These are phyloP conservation scores for Exophiala viscosa DNA, from an alignment of 2,329 filamentous ascomycete species.

Conservation along the genomic window DNA sequence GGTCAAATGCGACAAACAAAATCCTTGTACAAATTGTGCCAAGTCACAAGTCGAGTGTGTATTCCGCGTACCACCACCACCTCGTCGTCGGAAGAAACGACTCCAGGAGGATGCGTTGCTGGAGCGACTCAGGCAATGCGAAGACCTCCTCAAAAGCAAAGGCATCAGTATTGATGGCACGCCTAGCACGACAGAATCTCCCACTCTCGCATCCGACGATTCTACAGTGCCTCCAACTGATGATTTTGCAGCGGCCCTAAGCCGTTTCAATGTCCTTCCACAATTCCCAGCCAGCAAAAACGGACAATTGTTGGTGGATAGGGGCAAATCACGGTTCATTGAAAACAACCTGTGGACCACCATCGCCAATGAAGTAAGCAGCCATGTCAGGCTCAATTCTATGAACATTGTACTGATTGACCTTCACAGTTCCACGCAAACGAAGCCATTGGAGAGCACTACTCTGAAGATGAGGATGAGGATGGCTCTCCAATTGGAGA, in stretches of 20 bases:
- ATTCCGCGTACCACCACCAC: slow-evolving; percentile 31
- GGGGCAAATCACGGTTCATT: slow-evolving; percentile 25
- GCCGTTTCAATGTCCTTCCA: neutral
- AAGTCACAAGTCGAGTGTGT: slow-evolving; percentile 39
- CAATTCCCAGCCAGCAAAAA: slow-evolving; percentile 2
- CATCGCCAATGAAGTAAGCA: slow-evolving; percentile 21
- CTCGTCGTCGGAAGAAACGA: slow-evolving; percentile 30
- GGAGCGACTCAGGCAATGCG: slow-evolving; percentile 26
- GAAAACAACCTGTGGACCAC: slow-evolving; percentile 29
- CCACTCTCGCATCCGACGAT: neutral
- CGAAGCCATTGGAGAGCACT: slow-evolving; percentile 22
- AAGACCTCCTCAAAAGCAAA: slow-evolving; percentile 25
- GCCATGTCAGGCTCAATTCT: neutral
- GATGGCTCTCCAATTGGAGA: slow-evolving; percentile 19
- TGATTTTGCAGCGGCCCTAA: neutral
- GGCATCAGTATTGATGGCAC: slow-evolving; percentile 22
- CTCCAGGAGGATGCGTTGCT: slow-evolving; percentile 27
- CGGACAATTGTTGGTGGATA: slow-evolving; percentile 21
- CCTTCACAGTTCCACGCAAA: slow-evolving; percentile 15
- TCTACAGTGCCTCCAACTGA: neutral
- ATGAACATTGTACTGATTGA: neutral
- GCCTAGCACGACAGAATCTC: neutral
- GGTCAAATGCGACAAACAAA: slow-evolving; percentile 39
- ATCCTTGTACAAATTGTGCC: slow-evolving; percentile 45
- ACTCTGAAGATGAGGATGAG: slow-evolving; percentile 28